These are phyloP conservation scores for Somion occarium DNA, from an alignment of 1,284 basidiomycete genomes.

Conservation along the genomic window DNA sequence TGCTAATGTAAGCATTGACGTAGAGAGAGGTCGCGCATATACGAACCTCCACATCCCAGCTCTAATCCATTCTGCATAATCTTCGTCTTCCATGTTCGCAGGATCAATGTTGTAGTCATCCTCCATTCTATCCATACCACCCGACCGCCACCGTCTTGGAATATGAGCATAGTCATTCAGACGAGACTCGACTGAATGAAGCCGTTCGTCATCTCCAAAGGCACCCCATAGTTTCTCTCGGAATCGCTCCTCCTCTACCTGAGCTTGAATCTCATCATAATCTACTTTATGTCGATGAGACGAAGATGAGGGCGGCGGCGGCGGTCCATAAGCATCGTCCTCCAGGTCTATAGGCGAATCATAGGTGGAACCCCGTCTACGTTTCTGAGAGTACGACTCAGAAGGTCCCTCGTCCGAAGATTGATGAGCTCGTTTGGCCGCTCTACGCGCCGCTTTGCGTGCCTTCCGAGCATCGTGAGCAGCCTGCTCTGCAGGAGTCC, in stretches of 20 bases:
- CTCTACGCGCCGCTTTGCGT: slow-evolving; percentile 38
- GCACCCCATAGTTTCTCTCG: slow-evolving; percentile 67
- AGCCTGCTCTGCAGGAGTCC: slow-evolving; percentile 64
- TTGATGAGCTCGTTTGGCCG: slow-evolving; percentile 25
- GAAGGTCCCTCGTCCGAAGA: not conserved
- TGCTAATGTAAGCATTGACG: not conserved
- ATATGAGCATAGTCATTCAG: slow-evolving; percentile 67
- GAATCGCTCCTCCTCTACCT: slow-evolving; percentile 60
- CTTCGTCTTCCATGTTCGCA: slow-evolving; percentile 72
- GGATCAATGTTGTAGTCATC: slow-evolving; percentile 58
- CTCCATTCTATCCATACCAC: slow-evolving; percentile 30
- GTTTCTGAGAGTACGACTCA: not conserved
- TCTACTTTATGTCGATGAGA: slow-evolving; percentile 33
- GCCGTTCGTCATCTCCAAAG: slow-evolving; percentile 61
- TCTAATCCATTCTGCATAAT: slow-evolving; percentile 78
- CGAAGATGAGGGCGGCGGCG: not conserved
- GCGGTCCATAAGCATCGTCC: slow-evolving; percentile 1
- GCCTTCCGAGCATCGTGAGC: slow-evolving; percentile 47
- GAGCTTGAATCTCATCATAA: slow-evolving; percentile 44
- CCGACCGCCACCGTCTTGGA: slow-evolving; percentile 51
- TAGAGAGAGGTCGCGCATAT: slow-evolving; percentile 1
- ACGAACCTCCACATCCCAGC: slow-evolving; percentile 74
- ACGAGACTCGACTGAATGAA: slow-evolving; percentile 56
- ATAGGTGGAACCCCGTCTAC: not conserved
- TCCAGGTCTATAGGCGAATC: slow-evolving; percentile 2